These are phyloP conservation scores for Saccharomyces hybrid DNA, from an alignment of 1,139 yeast species.

Conservation along the genomic window DNA sequence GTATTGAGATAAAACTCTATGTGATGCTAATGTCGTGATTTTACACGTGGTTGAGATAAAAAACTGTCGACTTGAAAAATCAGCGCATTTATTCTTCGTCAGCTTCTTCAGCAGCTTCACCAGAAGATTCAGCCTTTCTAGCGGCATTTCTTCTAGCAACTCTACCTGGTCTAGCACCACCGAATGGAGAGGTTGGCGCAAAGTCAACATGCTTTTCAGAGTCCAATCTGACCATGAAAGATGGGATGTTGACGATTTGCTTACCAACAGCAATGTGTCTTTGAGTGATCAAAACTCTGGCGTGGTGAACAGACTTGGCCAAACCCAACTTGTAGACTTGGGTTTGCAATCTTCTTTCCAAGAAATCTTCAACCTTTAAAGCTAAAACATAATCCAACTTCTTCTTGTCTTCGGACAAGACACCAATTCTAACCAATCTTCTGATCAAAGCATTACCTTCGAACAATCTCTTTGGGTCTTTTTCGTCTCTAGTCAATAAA, in stretches of 20 bases:
- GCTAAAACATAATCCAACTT: slow-evolving; percentile 99
- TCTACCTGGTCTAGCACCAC: slow-evolving; percentile 99
- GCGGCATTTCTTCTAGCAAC: slow-evolving; percentile 94
- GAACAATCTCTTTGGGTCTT: slow-evolving; percentile 99
- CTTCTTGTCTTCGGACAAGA: slow-evolving; percentile 97
- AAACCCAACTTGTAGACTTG: slow-evolving; percentile 99
- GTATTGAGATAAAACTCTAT: background rate
- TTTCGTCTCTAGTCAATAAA: slow-evolving; percentile 98
- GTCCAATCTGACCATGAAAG: slow-evolving; percentile 99
- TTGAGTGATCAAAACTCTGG: slow-evolving; percentile 97
- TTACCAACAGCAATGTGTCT: slow-evolving; percentile 99
- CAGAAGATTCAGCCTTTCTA: slow-evolving; percentile 51
- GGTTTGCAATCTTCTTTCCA: slow-evolving; percentile 99
- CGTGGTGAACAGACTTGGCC: slow-evolving; percentile 99
- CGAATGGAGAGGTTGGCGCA: slow-evolving; percentile 98
- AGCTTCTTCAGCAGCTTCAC: slow-evolving; percentile 42
- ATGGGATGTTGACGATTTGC: slow-evolving; percentile 97
- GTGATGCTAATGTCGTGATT: background rate
- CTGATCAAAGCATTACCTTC: slow-evolving; percentile 96
- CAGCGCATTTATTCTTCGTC: slow-evolving; percentile 45
- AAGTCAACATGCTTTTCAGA: slow-evolving; percentile 99
- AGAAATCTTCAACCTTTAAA: slow-evolving; percentile 95
- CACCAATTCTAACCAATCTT: slow-evolving; percentile 61
- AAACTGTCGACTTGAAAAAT: slow-evolving; percentile 5
- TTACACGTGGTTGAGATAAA: slow-evolving; percentile 7